phyloP scores from a whole-genome alignment of 345 rosid genomes.

The Rhizophora apiculata region DNA sequence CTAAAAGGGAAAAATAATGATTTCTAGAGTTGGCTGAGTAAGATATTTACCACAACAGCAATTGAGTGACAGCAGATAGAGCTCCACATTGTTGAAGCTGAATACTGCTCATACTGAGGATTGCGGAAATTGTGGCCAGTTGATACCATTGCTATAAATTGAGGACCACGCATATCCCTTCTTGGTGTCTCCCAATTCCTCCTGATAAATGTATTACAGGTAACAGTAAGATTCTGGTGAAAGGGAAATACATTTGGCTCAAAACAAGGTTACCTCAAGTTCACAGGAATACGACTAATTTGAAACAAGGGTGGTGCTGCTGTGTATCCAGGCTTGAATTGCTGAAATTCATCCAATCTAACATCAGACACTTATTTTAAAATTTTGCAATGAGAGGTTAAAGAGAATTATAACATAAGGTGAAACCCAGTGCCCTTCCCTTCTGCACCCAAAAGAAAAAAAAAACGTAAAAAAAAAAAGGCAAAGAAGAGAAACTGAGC shows the following conservation, averaged over 20 bases:
- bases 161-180: constrained; percentile 46
- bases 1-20: not conserved
- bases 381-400: not conserved
- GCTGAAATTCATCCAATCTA: constrained; percentile 41
- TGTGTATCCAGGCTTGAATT: constrained; percentile 77
- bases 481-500: not conserved
- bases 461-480: not conserved
- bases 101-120: constrained; percentile 43
- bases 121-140: constrained; percentile 45
- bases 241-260: not conserved
- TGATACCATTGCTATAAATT: constrained; percentile 66
- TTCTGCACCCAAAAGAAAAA: not conserved
- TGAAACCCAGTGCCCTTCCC: no score
- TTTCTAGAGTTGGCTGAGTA: not conserved
- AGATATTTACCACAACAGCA: constrained; percentile 49
- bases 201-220: constrained; percentile 26
- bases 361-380: not conserved
- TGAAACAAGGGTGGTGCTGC: constrained; percentile 78
- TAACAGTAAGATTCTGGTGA: not conserved
- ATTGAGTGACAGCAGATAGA: constrained; percentile 54
- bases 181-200: constrained; percentile 76
- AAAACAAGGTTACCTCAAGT: constrained; percentile 48
- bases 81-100: constrained; percentile 52
- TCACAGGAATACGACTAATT: constrained; percentile 64
- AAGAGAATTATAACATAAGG: no score